phyloP scores from a whole-genome alignment of 2,329 filamentous ascomycete species.

The Ophiostoma triangulosporum region DNA sequence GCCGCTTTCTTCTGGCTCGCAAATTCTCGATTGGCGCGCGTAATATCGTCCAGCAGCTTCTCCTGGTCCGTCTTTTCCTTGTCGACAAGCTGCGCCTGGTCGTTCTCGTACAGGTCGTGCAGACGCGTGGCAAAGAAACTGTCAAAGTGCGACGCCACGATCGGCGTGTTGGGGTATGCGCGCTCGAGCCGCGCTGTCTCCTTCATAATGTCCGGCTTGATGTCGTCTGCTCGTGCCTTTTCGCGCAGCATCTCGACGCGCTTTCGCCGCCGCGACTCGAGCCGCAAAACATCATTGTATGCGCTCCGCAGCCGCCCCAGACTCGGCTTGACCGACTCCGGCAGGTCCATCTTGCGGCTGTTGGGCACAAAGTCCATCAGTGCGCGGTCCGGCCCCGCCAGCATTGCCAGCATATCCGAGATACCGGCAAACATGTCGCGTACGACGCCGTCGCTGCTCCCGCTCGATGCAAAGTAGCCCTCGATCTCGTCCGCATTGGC shows the following conservation, averaged over 20 bases:
- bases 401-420: conserved; percentile 58
- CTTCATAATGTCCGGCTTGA: conserved; percentile 67
- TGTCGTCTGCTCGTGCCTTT: conserved; percentile 76
- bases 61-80: conserved; percentile 63
- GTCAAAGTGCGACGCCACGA: conserved; percentile 85
- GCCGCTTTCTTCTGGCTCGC: conserved; percentile 44
- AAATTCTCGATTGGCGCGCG: conserved; percentile 67
- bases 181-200: conserved; percentile 79
- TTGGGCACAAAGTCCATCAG: conserved; percentile 84
- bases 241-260: conserved; percentile 68
- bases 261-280: conserved; percentile 68
- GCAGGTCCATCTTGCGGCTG: conserved; percentile 64
- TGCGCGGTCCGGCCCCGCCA: conserved; percentile 67
- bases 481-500: conserved; percentile 65
- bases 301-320: conserved; percentile 63
- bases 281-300: conserved; percentile 70
- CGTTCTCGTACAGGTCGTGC: conserved; percentile 60
- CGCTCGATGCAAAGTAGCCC: conserved; percentile 62
- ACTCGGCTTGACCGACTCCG: conserved; percentile 66
- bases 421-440: conserved; percentile 66
- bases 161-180: conserved; percentile 68
- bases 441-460: conserved; percentile 46
- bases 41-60: conserved; percentile 52
- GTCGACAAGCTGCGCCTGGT: conserved; percentile 50
- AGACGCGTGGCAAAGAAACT: conserved; percentile 76